phyloP scores from a whole-genome alignment of 345 rosid species.

The Acer campestre region DNA sequence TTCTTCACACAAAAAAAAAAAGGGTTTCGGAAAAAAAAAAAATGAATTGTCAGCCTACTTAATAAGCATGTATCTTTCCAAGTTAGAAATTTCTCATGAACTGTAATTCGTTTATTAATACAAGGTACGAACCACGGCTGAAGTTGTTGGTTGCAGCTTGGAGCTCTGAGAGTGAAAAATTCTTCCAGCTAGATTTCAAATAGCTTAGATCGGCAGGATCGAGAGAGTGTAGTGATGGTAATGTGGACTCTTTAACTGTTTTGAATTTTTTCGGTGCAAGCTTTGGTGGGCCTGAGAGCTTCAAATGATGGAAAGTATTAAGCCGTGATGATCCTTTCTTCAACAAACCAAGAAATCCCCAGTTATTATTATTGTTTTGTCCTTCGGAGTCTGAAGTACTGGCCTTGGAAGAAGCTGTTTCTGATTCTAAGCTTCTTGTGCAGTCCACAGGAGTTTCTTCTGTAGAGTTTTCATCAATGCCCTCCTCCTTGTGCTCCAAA shows the following conservation, averaged over 20 bases:
- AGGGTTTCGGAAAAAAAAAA: not conserved
- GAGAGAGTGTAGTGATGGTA: constrained; percentile 38
- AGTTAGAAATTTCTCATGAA: not conserved
- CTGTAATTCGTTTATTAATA: not conserved
- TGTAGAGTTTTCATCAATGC: constrained; percentile 13
- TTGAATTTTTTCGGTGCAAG: constrained; percentile 46
- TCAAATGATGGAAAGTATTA: constrained; percentile 39
- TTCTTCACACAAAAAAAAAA: constrained; percentile 41
- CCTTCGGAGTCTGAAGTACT: constrained; percentile 62
- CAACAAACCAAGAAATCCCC: constrained; percentile 52
- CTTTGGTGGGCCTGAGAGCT: not conserved
- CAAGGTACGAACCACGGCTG: constrained; percentile 57
- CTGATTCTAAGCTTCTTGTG: constrained; percentile 38
- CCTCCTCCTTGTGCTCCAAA: constrained; percentile 20
- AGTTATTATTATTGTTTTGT: constrained; percentile 20
- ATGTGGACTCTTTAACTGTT: constrained; percentile 57
- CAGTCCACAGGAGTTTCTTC: constrained; percentile 36
- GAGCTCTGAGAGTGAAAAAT: constrained; percentile 66
- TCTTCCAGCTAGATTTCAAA: constrained; percentile 79
- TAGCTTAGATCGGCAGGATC: constrained; percentile 54
- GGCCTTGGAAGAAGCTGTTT: constrained; percentile 43
- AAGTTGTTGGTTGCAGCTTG: constrained; percentile 68
- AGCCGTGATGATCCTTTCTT: constrained; percentile 60
- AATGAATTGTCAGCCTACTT: constrained; percentile 12
- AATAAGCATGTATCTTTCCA: not conserved